Evolutionary conservation across 2,329 filamentous ascomycete species (phyloP).

Genomic region (Colletotrichum paranaense): DNA sequence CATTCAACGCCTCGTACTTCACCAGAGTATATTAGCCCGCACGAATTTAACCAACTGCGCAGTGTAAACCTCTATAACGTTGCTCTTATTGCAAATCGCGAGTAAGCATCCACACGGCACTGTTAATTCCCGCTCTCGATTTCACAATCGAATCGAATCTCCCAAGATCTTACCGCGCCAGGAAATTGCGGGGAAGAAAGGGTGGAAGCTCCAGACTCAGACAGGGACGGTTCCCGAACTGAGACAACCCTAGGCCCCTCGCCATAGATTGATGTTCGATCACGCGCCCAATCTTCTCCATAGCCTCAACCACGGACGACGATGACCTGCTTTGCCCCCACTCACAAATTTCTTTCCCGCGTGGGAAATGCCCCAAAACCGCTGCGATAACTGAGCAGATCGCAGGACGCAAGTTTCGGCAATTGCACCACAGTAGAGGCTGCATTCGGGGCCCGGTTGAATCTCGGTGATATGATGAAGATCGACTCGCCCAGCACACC

Average conservation of each 20-base stretch:
- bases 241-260: constrained; percentile 31
- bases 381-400: constrained; percentile 9
- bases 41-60: background rate
- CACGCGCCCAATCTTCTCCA: constrained; percentile 5
- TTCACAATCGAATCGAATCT: constrained; percentile 17
- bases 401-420: background rate
- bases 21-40: background rate
- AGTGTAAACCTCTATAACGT: too few species aligned
- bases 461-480: background rate
- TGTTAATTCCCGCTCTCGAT: constrained; percentile 24
- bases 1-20: background rate
- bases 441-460: background rate
- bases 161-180: constrained; percentile 23
- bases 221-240: constrained; percentile 27
- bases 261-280: constrained; percentile 2
- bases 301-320: constrained; percentile 17
- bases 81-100: background rate
- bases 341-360: background rate
- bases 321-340: constrained; percentile 2
- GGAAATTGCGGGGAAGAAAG: constrained; percentile 33
- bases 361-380: background rate
- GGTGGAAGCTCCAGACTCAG: constrained; percentile 23
- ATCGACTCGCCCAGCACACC: constrained; percentile 14
- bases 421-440: background rate
- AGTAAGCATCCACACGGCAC: constrained; percentile 17